phyloP scores from a whole-genome alignment of 148 eudicot species.

The Rhododendron mucronatum region DNA sequence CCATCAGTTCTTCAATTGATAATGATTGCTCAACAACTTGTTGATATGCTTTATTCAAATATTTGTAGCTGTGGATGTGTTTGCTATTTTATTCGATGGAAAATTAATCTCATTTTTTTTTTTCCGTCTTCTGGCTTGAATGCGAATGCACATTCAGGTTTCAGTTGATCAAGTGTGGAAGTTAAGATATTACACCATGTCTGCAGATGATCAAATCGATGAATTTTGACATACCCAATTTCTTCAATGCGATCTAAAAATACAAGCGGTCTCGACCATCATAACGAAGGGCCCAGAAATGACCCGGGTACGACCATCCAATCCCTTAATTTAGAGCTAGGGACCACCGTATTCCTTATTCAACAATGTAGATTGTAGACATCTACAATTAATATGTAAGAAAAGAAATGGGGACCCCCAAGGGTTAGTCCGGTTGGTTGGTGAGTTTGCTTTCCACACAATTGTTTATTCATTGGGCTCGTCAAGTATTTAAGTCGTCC shows the following conservation, averaged over 20 bases:
- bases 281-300: too few relatives aligned
- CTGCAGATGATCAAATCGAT: not conserved
- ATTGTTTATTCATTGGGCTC: not conserved
- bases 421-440: too few relatives aligned
- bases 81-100: not conserved
- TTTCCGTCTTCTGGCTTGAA: not conserved
- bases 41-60: not conserved
- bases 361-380: not conserved
- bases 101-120: not conserved
- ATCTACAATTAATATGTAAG: not conserved
- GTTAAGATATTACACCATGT: not conserved
- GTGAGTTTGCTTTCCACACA: too few relatives aligned
- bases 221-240: not conserved
- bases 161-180: not conserved
- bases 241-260: too few relatives aligned
- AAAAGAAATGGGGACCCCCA: not conserved
- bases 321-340: too few relatives aligned
- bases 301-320: too few relatives aligned
- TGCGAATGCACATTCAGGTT: not conserved
- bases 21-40: slow-evolving; percentile 39
- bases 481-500: not conserved
- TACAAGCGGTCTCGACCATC: too few relatives aligned
- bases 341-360: not conserved
- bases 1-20: slow-evolving; percentile 11
- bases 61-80: not conserved